Evolutionary conservation across 805 yeast species (phyloP).

Genomic region (Kregervanrija pseudodelftensis): DNA sequence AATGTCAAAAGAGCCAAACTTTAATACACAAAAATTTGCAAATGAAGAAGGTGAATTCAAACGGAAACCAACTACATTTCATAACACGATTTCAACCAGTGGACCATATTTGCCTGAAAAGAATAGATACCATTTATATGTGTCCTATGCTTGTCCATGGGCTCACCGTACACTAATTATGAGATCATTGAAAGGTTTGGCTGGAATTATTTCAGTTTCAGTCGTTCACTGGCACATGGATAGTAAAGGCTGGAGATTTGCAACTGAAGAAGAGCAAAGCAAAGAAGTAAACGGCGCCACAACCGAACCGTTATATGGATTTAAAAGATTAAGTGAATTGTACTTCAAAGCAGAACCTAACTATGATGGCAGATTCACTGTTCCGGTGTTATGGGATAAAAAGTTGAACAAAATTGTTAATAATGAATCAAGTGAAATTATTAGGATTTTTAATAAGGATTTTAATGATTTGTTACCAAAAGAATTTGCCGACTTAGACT

Average conservation of each 20-base stretch:
- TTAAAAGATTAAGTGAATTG: slow-evolving; percentile 55
- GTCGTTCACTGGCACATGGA: slow-evolving; percentile 93
- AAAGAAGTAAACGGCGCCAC: slow-evolving; percentile 34
- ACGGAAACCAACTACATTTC: slow-evolving; percentile 45
- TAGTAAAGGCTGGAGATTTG: slow-evolving; percentile 83
- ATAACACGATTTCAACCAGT: slow-evolving; percentile 50
- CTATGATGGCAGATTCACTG: slow-evolving; percentile 80
- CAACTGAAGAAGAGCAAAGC: slow-evolving; percentile 34
- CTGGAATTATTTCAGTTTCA: slow-evolving; percentile 54
- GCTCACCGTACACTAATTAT: slow-evolving; percentile 81
- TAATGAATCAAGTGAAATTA: slow-evolving; percentile 86
- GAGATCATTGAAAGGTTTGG: slow-evolving; percentile 66
- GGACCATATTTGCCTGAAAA: slow-evolving; percentile 70
- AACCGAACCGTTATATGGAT: slow-evolving; percentile 54
- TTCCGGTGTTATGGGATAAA: slow-evolving; percentile 90
- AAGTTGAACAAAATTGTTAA: slow-evolving; percentile 77
- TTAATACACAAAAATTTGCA: slow-evolving; percentile 35
- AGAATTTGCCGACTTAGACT: slow-evolving; percentile 43
- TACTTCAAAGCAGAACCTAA: slow-evolving; percentile 71
- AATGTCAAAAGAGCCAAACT: too few relatives aligned
- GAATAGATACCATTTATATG: slow-evolving; percentile 80
- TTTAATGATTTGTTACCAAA: slow-evolving; percentile 53
- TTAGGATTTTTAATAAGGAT: slow-evolving; percentile 73
- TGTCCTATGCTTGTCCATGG: slow-evolving; percentile 92
- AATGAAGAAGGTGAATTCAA: slow-evolving; percentile 48